phyloP scores from a whole-genome alignment of 768 basidiomycete species.

The Chalciporus pseudorubinellus region DNA sequence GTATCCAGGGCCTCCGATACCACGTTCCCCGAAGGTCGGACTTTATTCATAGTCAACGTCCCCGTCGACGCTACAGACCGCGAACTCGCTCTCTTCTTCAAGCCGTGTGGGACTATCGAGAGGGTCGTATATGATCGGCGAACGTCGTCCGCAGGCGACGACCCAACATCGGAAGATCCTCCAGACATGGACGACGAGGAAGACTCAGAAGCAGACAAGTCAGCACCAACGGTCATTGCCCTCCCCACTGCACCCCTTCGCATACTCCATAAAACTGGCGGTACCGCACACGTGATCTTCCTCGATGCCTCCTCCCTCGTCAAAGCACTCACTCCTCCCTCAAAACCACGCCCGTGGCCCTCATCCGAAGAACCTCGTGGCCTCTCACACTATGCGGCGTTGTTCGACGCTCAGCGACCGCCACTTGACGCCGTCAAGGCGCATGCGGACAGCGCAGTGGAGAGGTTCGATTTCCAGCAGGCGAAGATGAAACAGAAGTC shows the following conservation, averaged over 20 bases:
- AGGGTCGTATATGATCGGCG: slow-evolving; percentile 63
- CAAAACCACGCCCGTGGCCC: slow-evolving; percentile 64
- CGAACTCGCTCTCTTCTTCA: slow-evolving; percentile 77
- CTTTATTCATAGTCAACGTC: slow-evolving; percentile 85
- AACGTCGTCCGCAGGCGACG: slow-evolving; percentile 19
- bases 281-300: slow-evolving; percentile 67
- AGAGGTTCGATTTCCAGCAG: slow-evolving; percentile 62
- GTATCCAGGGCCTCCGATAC: slow-evolving; percentile 40
- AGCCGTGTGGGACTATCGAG: slow-evolving; percentile 74
- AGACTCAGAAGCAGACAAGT: slow-evolving; percentile 3
- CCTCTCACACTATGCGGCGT: slow-evolving; percentile 64
- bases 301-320: slow-evolving; percentile 71
- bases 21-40: slow-evolving; percentile 55
- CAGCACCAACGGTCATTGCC: slow-evolving; percentile 51
- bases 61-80: slow-evolving; percentile 86
- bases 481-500: slow-evolving; percentile 60
- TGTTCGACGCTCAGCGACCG: slow-evolving; percentile 69
- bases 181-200: slow-evolving; percentile 33
- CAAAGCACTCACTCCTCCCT: slow-evolving; percentile 54
- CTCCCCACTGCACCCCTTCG: slow-evolving; percentile 57
- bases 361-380: slow-evolving; percentile 62
- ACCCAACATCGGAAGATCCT: slow-evolving; percentile 1
- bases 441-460: slow-evolving; percentile 81
- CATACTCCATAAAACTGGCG: slow-evolving; percentile 57
- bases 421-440: slow-evolving; percentile 67